Evolutionary conservation across 805 yeast species (phyloP), one percentile per base, ranked within the genome.

Genomic region (Yamadazyma akitaensis): DNA sequence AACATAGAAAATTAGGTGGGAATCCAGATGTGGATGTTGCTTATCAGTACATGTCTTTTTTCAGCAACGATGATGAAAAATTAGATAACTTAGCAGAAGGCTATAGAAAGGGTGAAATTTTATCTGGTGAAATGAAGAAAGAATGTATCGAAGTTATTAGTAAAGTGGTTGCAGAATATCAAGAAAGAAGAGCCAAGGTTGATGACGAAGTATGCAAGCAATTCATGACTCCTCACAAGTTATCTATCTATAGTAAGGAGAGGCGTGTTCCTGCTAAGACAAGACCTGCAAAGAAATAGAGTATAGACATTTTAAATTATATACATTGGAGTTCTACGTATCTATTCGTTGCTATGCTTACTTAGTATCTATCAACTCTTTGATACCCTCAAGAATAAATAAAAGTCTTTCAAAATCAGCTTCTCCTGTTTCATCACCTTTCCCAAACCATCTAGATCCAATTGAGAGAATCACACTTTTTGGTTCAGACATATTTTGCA

Each of bases 21-120:
- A 77, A 94, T 63, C 95, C 96, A 40, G 97, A 92, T 54, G 85
- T 91, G 31, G 99, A 94, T 65, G 96, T 94, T 47, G 88, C 99
- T 2, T 94, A 74, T 72, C 98, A 94, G 70, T 94, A 94, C 64
- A 72, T 94, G 53, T 80, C 90, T 5, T 94, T 94, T 73, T 91
- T 94, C 77, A 71, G 81, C 41, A 88, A 89, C 55, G 98, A 92
- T 64, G 98, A 94, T 62, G 91, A 73, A 35, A 81, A 85, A 58
- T 75, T 94, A 58, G 75, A 73, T 45, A 68, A 76, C 40, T 70
- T 84, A 56, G 79, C 82, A 48, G 76, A 79, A 34, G 78, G 76
- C 35, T 94, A 94, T 70, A 81, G 74, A 62, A 68, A 73, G 42
- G 99, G 99, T 51, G 90, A 86, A 51, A 65, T 94, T 50, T 74